Evolutionary conservation across 768 basidiomycete genomes (phyloP), one percentile per base, ranked within the genome.

Genomic region (Artomyces pyxidatus): DNA sequence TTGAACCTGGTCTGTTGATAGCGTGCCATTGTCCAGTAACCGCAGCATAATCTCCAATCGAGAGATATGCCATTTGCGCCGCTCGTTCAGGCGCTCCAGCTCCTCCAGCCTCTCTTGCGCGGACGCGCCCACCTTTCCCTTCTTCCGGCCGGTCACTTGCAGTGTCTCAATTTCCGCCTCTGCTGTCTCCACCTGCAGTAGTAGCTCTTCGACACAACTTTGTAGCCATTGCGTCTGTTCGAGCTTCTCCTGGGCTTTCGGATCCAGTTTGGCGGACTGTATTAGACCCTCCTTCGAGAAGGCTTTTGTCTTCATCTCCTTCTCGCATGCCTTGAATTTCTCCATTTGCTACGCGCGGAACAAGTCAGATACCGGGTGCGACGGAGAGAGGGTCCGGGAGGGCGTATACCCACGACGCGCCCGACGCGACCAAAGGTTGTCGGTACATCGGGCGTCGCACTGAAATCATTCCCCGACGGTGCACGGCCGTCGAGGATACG

Each of bases 281-380:
- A 86, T 96, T 37, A 99, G 76, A 37, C 96, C 96, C 68, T 98
- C 96, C 63, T 98, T 99, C 17, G 94, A 97, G 69, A 98, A 99
- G 0, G 96, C 96, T 67, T 99, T 99, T 50, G 96, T 98, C 78
- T 99, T 99, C 95, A 98, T 98, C 71, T 99, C 96, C 73, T 98
- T 99, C 73, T 99, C 96, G 70, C 94, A 93, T 21, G 95, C 95
- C 62, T 99, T 99, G 81, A 99, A 99, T 65, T 92, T 94, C 73
- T 99, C 96, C 96, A 99, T 99, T 98, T 98, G 96, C 96, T 98
- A 67, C 49, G 52, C 50, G 63, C 49, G 50, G 3, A 17, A 35
- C 17, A 35, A 35, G 32, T 35, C 32, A 35, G 17, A 35, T 17
- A 17, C 32, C 32, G 30, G 7, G 11, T 17, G 29, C 32, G 17